Base-by-base conservation (phyloP, 2,329 filamentous ascomycete species). In the Tolypocladium album region DNA sequence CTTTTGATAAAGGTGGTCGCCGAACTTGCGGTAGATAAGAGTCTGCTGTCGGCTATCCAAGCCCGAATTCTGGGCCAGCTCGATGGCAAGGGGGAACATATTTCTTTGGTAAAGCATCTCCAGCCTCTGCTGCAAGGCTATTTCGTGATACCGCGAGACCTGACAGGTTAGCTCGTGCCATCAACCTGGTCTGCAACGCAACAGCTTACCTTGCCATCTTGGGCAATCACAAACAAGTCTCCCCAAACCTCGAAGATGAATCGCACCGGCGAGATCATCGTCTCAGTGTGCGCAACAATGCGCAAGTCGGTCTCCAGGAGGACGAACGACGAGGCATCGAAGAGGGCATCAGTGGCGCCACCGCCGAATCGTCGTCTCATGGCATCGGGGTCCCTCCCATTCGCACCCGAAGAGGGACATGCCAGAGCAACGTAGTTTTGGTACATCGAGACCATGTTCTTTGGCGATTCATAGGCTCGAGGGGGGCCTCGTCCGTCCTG, bases 91-190 rank as follows among this genome's bases (percentile, higher is more conserved):
- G 0, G 93, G 87, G 68, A 93, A 99, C 62, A 97, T 85, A 69
- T 97, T 96, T 58, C 93, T 86, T 67, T 96, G 91, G 68, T 96
- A 99, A 8, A 99, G 78, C 69, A 97, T 89, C 64, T 97, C 93
- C 0, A 99, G 80, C 68, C 94, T 90, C 71, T 97, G 92, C 65
- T 92, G 88, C 15, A 99, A 82, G 0, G 88, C 82, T 74, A 95
- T 97, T 70, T 99, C 93, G 67, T 92, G 90, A 67, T 97, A 97
- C 47, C 88, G 87, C 67, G 88, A 88, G 57, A 96, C 83, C 88
- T 92, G 64, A 11, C 15, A 50, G 17, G 8, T 61, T 39, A 64
- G 60, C 39, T n/a, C 34, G 11, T 17, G 24, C 22, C 36, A 36
- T 38, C 3, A 31, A 4, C 13, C 22, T 12, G 4, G 11, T n/a